Evolutionary conservation across 495 filamentous ascomycete genomes (phyloP), one percentile per base, ranked within the genome.

Genomic region (Aspergillus heteromorphus): DNA sequence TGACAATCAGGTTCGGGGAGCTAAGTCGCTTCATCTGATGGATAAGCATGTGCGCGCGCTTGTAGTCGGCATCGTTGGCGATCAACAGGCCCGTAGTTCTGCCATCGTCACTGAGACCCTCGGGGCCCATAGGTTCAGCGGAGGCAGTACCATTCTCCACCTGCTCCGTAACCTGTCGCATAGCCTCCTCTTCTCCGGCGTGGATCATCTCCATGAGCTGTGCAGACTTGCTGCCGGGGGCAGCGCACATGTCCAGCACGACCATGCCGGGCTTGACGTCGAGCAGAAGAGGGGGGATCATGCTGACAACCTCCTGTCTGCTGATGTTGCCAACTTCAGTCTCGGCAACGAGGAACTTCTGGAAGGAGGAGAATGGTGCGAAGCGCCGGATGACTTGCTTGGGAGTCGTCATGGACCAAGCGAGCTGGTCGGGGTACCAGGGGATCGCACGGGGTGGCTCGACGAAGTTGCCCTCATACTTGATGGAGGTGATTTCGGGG

Each of bases 331-430:
- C 93, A 48, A 96, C 89, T 42, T 87, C 90, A 10, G 93, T 96
- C 76, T 98, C 93, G 21, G 91, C 92, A 19, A 98, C 93, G n/a
- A 98, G 75, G 77, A 95, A 98, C 66, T 93, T 95, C 70, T 98
- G 93, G 70, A 98, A 97, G 14, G 87, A 87, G 42, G 89, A 83
- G 67, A 98, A 98, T 2, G 95, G 95, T 6, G 87, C 81, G 67
- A 93, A 95, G 56, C 88, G 89, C 51, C 95, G 85, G 59, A 97
- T 77, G 52, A 96, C 85, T 54, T 93, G 87, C 75, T 97, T 97
- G 16, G 93, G 90, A 6, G 91, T 96, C 18, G 90, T 95, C 89
- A 97, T 96, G 53, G 80, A 87, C 87, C 92, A 98, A 18, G 92
- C 95, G 53, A 97, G 83, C 58, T 87, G 79, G 60, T 97, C 91